Conservation (phyloP, 805 yeast genomes). For the Candida montana region DNA sequence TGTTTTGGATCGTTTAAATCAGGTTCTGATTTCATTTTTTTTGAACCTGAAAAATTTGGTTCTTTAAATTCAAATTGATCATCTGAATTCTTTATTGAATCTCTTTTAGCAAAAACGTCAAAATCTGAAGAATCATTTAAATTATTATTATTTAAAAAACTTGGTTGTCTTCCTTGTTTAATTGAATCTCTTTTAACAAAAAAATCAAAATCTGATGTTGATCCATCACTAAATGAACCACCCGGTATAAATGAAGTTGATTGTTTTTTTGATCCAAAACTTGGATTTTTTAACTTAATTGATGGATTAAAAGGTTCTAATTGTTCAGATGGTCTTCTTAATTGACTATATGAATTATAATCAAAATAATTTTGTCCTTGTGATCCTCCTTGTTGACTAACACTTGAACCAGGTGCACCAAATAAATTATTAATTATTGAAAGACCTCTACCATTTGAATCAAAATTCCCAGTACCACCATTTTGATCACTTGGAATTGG, state of each 20-base stretch:
- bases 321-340: constrained; percentile 45
- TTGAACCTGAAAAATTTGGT: constrained; percentile 7
- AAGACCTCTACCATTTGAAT: constrained; percentile 22
- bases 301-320: constrained; percentile 42
- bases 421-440: constrained; percentile 24
- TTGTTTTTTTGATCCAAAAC: constrained; percentile 17
- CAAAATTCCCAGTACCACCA: too few species aligned
- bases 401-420: constrained; percentile 7
- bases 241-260: constrained; percentile 10
- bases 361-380: constrained; percentile 13
- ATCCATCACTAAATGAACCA: constrained; percentile 14
- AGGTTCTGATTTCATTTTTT: constrained; percentile 21
- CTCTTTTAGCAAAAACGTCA: constrained; percentile 25
- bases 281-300: constrained; percentile 25
- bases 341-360: constrained; percentile 24
- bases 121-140: constrained; percentile 23
- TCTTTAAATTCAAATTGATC: constrained; percentile 13
- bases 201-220: constrained; percentile 20
- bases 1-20: constrained; percentile 11
- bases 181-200: constrained; percentile 24
- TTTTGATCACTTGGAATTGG: too few species aligned
- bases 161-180: constrained; percentile 22
- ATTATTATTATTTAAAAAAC: constrained; percentile 18
- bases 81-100: constrained; percentile 21
- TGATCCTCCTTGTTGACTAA: constrained; percentile 12